Conservation (phyloP, 169 alveolate genomes). For the Babesia gibsoni region DNA sequence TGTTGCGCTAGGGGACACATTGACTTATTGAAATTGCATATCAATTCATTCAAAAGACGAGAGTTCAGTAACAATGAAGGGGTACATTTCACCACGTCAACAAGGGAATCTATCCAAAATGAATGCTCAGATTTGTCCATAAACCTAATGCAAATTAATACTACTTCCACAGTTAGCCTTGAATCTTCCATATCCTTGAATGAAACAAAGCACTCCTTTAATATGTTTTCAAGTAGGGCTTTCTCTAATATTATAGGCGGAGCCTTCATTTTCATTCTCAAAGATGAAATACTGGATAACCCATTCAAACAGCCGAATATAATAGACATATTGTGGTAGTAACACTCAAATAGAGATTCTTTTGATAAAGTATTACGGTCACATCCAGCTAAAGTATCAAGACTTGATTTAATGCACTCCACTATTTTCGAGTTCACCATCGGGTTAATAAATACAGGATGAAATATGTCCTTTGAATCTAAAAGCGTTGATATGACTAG, state of each 20-base stretch:
- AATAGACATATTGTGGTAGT: not conserved
- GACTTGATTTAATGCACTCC: slow-evolving; percentile 1
- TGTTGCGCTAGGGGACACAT: not conserved
- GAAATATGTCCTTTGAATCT: slow-evolving; percentile 28
- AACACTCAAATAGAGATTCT: not conserved
- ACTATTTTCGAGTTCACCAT: slow-evolving; percentile 10
- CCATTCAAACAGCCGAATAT: slow-evolving; percentile 31
- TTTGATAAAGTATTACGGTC: not conserved
- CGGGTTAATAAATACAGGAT: slow-evolving; percentile 49
- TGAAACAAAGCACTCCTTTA: not conserved
- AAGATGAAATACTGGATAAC: slow-evolving; percentile 4
- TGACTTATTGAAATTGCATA: not conserved
- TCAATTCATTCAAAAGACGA: not conserved
- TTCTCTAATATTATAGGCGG: not conserved
- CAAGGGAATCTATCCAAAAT: slow-evolving; percentile 1
- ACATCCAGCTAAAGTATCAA: not conserved
- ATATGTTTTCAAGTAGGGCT: not conserved
- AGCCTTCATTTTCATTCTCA: slow-evolving; percentile 30
- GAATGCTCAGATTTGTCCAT: not conserved
- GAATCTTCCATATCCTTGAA: not conserved
- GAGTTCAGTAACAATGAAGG: not conserved
- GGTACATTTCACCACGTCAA: not conserved
- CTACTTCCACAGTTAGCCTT: not conserved
- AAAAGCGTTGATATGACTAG: slow-evolving; percentile 34
- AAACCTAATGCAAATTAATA: not conserved